These are phyloP conservation scores for Allomyces javanicus DNA, from an alignment of 192 early-diverging fungal species.

Conservation along the genomic window DNA sequence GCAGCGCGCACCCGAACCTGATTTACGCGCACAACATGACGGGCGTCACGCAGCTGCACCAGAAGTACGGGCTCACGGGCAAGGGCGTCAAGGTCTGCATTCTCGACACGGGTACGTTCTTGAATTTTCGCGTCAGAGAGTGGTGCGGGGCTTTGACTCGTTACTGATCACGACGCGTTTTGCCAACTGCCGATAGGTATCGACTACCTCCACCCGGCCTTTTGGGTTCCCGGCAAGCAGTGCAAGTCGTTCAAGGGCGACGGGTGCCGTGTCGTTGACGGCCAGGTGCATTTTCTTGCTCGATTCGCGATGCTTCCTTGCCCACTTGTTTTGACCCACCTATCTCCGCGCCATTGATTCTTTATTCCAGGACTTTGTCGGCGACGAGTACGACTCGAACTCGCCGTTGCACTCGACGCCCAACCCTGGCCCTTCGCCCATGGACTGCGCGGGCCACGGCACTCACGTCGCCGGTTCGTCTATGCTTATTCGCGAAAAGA, in stretches of 20 bases:
- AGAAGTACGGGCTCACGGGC: constrained; percentile 27
- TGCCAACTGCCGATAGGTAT: constrained; percentile 5
- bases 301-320: too few species aligned
- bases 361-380: constrained; percentile 30
- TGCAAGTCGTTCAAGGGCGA: constrained; percentile 40
- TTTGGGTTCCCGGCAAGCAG: constrained; percentile 16
- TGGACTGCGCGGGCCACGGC: constrained; percentile 42
- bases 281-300: constrained; percentile 8
- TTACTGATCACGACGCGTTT: too few species aligned
- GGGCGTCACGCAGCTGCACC: constrained; percentile 24
- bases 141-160: too few species aligned
- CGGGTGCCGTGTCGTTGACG: constrained; percentile 32
- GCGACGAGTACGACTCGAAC: constrained; percentile 21
- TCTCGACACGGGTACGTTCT: constrained; percentile 32
- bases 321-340: too few species aligned
- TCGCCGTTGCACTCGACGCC: constrained; percentile 5
- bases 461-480: constrained; percentile 44
- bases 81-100: constrained; percentile 45
- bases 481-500: too few species aligned
- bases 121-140: constrained; percentile 1
- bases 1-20: background rate
- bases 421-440: constrained; percentile 15
- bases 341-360: too few species aligned
- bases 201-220: constrained; percentile 35
- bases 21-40: constrained; percentile 22